These are phyloP conservation scores for Nephromyces sp. DNA, from an alignment of 169 alveolate genomes.

Conservation along the genomic window DNA sequence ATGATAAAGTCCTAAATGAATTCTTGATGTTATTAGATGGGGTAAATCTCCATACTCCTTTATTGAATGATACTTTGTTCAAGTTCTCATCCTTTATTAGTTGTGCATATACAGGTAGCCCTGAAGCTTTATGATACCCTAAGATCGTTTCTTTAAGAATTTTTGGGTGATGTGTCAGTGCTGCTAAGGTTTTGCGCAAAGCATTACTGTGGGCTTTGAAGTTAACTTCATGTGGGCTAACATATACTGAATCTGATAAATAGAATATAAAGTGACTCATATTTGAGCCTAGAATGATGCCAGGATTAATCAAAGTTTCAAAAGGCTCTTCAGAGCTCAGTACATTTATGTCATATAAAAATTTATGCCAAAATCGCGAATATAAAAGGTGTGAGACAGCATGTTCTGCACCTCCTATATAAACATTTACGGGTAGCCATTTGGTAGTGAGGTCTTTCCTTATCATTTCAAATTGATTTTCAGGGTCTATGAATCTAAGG, in stretches of 20 bases:
- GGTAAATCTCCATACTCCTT: neutral
- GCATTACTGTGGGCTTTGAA: neutral
- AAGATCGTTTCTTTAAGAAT: neutral
- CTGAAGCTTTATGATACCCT: neutral
- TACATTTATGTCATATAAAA: slow-evolving; percentile 59
- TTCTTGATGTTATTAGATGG: neutral
- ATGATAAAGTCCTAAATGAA: neutral
- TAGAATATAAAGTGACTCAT: neutral
- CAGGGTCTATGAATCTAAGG: slow-evolving; percentile 69
- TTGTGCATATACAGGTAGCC: neutral
- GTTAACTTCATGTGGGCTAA: neutral
- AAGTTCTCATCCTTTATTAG: neutral
- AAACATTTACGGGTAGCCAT: slow-evolving; percentile 87
- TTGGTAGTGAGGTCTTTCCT: slow-evolving; percentile 29
- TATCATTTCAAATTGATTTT: slow-evolving; percentile 40
- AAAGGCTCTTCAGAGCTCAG: slow-evolving; percentile 72
- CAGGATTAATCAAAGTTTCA: slow-evolving; percentile 65
- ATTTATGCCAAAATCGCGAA: slow-evolving; percentile 80
- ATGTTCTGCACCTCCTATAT: slow-evolving; percentile 86
- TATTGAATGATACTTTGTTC: no score
- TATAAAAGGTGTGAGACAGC: slow-evolving; percentile 82
- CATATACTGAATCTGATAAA: neutral
- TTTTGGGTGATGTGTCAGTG: no score
- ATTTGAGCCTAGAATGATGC: slow-evolving; percentile 56
- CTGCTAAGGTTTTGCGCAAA: no score